Evolutionary conservation across 805 yeast genomes (phyloP).

Genomic region (Crinitomyces ghanaensis): DNA sequence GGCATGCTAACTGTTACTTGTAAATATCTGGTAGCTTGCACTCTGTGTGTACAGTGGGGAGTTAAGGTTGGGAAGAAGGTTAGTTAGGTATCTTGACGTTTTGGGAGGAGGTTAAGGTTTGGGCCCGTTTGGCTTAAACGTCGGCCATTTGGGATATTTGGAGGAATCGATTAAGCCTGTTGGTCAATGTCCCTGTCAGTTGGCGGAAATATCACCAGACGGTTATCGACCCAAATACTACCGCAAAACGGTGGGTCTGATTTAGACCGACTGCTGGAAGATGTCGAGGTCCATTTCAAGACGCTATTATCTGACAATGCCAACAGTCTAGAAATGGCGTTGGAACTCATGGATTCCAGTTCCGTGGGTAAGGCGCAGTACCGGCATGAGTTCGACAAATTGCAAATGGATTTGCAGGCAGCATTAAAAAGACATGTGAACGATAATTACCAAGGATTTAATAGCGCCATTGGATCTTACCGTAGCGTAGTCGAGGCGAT

Average conservation of each 20-base stretch:
- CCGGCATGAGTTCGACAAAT: slow-evolving; percentile 49
- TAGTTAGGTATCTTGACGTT: no score
- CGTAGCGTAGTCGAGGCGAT: slow-evolving; percentile 55
- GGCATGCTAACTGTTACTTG: no score
- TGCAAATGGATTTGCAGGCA: slow-evolving; percentile 44
- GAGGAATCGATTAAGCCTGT: no score
- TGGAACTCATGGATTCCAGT: slow-evolving; percentile 71
- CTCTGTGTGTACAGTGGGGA: no score
- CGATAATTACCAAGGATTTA: slow-evolving; percentile 66
- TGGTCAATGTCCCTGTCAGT: no score
- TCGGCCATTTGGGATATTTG: no score
- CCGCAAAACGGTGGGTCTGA: not conserved
- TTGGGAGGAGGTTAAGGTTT: no score
- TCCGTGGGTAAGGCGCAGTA: slow-evolving; percentile 85
- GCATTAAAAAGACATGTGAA: slow-evolving; percentile 62
- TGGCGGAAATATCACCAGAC: not conserved
- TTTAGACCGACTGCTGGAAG: slow-evolving; percentile 16
- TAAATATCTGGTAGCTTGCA: no score
- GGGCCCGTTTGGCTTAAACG: no score
- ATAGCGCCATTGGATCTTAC: slow-evolving; percentile 75
- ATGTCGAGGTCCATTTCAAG: slow-evolving; percentile 37
- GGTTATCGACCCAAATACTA: slow-evolving; percentile 1
- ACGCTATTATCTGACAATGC: slow-evolving; percentile 42
- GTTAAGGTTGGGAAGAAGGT: no score
- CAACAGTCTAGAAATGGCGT: slow-evolving; percentile 77